Conservation (phyloP, 768 basidiomycete species). For the Phaffia tasmanica region DNA sequence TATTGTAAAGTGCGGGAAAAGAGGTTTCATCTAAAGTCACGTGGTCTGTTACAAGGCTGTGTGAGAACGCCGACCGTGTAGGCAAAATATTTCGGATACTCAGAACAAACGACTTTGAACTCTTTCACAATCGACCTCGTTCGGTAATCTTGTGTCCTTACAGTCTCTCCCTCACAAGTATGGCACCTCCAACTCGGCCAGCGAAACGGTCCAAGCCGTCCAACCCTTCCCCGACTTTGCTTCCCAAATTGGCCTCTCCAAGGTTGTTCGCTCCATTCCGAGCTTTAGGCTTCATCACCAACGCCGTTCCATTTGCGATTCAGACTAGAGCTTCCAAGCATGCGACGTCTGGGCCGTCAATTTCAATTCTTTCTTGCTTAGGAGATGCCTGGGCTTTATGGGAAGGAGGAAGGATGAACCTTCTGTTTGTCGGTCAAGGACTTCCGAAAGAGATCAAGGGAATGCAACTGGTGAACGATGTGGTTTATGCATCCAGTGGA, state of each 20-base stretch:
- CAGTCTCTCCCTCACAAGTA: neutral
- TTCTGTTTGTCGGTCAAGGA: constrained; percentile 82
- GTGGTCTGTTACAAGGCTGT: too few species aligned
- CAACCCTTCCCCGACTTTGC: neutral
- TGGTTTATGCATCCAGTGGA: constrained; percentile 1
- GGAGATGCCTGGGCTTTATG: constrained; percentile 88
- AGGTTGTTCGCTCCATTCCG: constrained; percentile 81
- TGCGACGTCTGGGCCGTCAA: constrained; percentile 65
- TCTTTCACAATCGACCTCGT: too few species aligned
- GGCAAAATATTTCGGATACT: too few species aligned
- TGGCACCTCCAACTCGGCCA: constrained; percentile 8
- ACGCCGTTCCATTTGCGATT: constrained; percentile 75
- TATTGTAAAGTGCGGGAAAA: too few species aligned
- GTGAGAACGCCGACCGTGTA: too few species aligned
- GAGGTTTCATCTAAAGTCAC: too few species aligned
- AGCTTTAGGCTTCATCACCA: constrained; percentile 87
- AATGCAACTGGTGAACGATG: neutral
- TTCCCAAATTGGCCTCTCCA: constrained; percentile 9
- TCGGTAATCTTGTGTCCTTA: too few species aligned
- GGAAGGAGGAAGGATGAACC: constrained; percentile 85
- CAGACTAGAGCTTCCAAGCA: constrained; percentile 78
- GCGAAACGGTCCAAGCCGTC: constrained; percentile 19
- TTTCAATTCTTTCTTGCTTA: constrained; percentile 75
- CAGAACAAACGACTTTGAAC: too few species aligned
- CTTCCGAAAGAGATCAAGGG: constrained; percentile 5